phyloP scores from a whole-genome alignment of 352 stramenopile genomes.

The Globisporangium heterothallicum region DNA sequence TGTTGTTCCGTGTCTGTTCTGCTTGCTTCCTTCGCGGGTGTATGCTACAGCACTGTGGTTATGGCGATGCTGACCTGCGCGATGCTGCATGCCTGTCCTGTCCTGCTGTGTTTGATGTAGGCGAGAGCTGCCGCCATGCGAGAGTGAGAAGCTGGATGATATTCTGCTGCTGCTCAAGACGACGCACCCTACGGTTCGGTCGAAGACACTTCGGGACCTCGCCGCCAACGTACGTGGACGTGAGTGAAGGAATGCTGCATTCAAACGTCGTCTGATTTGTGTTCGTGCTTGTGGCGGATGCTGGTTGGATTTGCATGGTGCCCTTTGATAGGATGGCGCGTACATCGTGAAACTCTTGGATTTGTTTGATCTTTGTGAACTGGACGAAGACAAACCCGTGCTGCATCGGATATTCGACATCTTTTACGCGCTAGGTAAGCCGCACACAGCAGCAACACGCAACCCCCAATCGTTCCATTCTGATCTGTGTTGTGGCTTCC shows the following conservation, averaged over 20 bases:
- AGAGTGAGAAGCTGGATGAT: constrained; percentile 60
- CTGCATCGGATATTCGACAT: constrained; percentile 71
- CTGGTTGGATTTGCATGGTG: constrained; percentile 5
- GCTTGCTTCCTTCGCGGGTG: neutral
- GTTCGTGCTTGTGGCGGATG: neutral
- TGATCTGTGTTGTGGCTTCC: too few species aligned
- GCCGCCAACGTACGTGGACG: constrained; percentile 26
- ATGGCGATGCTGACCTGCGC: neutral
- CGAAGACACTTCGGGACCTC: constrained; percentile 44
- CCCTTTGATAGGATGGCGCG: constrained; percentile 38
- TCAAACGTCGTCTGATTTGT: neutral
- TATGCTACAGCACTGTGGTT: too few species aligned
- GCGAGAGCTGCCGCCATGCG: constrained; percentile 54
- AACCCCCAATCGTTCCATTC: too few species aligned
- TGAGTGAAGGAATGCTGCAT: neutral
- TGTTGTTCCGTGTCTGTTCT: neutral
- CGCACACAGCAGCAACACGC: neutral
- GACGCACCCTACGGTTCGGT: constrained; percentile 45
- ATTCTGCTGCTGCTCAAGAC: constrained; percentile 59
- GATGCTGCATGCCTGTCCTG: neutral
- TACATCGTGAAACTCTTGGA: constrained; percentile 74
- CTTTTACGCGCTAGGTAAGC: constrained; percentile 62
- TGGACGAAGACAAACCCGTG: constrained; percentile 52
- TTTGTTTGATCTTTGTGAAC: constrained; percentile 65
- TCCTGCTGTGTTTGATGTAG: constrained; percentile 21